Percentiles rank a stretch among this genome's conserved stretches.
phyloP scores from a whole-genome alignment of 2,329 filamentous ascomycete genomes.

The Apiospora hydei region DNA sequence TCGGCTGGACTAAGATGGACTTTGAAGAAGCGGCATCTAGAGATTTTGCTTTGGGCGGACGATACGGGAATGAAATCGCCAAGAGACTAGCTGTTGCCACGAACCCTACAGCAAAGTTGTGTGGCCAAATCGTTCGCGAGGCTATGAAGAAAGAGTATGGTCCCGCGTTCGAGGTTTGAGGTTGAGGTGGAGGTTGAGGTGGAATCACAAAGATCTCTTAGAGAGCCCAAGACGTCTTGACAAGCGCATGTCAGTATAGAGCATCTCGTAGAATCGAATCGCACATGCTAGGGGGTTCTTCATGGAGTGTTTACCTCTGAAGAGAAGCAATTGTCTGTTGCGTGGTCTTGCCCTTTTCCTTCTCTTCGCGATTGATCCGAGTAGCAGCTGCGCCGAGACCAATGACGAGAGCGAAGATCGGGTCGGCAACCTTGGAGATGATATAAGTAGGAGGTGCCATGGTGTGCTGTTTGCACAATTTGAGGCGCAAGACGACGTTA shows the following conservation, averaged over 20 bases:
- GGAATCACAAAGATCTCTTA: conserved; percentile 7
- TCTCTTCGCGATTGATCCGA: conserved; percentile 67
- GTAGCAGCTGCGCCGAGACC: conserved; percentile 62
- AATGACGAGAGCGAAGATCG: conserved; percentile 65
- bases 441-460: conserved; percentile 66
- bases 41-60: conserved; percentile 69
- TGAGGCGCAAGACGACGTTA: not conserved
- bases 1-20: conserved; percentile 58
- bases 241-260: not conserved
- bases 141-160: conserved; percentile 75
- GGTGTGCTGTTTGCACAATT: conserved; percentile 21
- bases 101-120: conserved; percentile 74
- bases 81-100: conserved; percentile 69
- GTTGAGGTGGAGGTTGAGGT: conserved; percentile 11
- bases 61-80: conserved; percentile 71
- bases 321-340: conserved; percentile 57
- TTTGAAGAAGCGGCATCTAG: conserved; percentile 69
- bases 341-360: conserved; percentile 61
- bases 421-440: conserved; percentile 65
- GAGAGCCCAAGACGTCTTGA: conserved; percentile 20
- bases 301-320: conserved; percentile 46
- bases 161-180: conserved; percentile 51
- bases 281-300: not conserved
- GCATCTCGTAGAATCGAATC: not conserved
- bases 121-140: conserved; percentile 72